Conservation (phyloP, 1,139 yeast species). For the Blastobotrys ciferrii region DNA sequence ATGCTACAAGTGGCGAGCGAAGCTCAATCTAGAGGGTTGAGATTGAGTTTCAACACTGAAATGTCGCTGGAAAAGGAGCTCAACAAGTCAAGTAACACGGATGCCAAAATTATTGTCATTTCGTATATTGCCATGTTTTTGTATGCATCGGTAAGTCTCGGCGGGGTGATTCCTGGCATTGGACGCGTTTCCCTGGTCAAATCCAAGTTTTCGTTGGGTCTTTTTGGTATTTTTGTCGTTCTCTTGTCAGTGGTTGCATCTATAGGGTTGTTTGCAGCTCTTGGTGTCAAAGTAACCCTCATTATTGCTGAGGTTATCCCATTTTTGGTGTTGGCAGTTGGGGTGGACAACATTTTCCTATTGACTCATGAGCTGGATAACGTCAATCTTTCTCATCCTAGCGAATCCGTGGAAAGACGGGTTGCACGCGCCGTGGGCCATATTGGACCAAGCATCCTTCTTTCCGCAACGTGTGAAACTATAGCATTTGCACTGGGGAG, state of each 20-base stretch:
- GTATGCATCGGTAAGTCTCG: slow-evolving; percentile 81
- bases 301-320: slow-evolving; percentile 97
- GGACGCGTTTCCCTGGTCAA: slow-evolving; percentile 43
- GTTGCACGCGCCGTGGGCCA: slow-evolving; percentile 63
- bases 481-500: slow-evolving; percentile 78
- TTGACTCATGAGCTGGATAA: slow-evolving; percentile 74
- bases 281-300: slow-evolving; percentile 80
- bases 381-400: slow-evolving; percentile 47
- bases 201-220: slow-evolving; percentile 73
- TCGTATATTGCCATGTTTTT: slow-evolving; percentile 88
- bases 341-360: slow-evolving; percentile 89
- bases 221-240: slow-evolving; percentile 79
- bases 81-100: slow-evolving; percentile 78
- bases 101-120: slow-evolving; percentile 61
- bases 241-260: slow-evolving; percentile 75
- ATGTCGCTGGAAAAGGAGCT: slow-evolving; percentile 80
- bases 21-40: slow-evolving; percentile 48
- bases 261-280: slow-evolving; percentile 66
- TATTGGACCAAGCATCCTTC: slow-evolving; percentile 83
- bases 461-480: slow-evolving; percentile 74
- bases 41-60: slow-evolving; percentile 76
- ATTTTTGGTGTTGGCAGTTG: slow-evolving; percentile 88
- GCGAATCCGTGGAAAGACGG: slow-evolving; percentile 50
- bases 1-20: slow-evolving; percentile 46
- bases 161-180: slow-evolving; percentile 48